These are phyloP conservation scores for Ananas comosus DNA, from an alignment of 176 grass and related monocot genomes.

Conservation along the genomic window DNA sequence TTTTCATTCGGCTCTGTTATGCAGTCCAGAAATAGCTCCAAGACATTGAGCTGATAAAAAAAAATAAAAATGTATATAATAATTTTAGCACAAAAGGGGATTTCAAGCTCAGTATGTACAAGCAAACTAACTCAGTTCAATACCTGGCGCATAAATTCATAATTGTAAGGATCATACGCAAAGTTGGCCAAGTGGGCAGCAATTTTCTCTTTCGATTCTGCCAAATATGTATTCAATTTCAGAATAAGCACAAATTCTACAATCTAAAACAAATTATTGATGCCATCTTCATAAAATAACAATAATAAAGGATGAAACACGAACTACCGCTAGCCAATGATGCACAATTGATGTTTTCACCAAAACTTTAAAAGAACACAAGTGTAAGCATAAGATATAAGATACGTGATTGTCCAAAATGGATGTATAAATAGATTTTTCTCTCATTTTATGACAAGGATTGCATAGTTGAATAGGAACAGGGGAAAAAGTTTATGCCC, in stretches of 20 bases:
- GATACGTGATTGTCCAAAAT: too few relatives aligned
- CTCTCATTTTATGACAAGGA: too few relatives aligned
- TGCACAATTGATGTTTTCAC: too few relatives aligned
- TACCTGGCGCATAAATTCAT: slow-evolving; percentile 66
- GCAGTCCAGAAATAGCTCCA: slow-evolving; percentile 89
- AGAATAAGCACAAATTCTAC: not conserved
- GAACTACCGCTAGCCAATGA: too few relatives aligned
- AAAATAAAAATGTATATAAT: slow-evolving; percentile 1
- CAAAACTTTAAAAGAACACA: too few relatives aligned
- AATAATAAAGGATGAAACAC: too few relatives aligned
- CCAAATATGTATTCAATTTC: slow-evolving; percentile 3
- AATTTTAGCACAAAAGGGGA: not conserved
- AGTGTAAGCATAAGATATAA: too few relatives aligned
- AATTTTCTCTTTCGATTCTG: slow-evolving; percentile 87
- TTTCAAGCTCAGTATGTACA: not conserved
- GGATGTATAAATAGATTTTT: too few relatives aligned
- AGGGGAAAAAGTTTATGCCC: too few relatives aligned
- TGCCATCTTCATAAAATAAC: too few relatives aligned
- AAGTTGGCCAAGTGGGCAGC: slow-evolving; percentile 77
- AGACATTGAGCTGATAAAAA: slow-evolving; percentile 66
- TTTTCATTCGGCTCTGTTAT: slow-evolving; percentile 92
- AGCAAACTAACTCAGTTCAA: slow-evolving; percentile 1
- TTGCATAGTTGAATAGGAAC: too few relatives aligned
- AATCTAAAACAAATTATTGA: too few relatives aligned
- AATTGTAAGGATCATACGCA: slow-evolving; percentile 88